Conservation (phyloP, 1,284 basidiomycete species). For the Trametes pubescens region DNA sequence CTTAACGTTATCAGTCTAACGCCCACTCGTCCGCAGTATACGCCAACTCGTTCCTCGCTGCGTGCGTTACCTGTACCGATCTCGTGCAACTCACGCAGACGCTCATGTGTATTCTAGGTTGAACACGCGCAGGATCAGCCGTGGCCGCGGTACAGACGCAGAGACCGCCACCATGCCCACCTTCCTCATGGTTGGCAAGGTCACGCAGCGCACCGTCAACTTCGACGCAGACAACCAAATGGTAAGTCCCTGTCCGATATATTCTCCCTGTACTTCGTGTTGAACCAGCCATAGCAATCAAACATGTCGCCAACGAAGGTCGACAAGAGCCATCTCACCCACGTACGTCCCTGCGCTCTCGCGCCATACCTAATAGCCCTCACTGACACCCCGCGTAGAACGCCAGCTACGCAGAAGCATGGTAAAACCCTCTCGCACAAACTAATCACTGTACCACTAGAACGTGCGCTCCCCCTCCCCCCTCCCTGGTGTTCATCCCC, state of each 20-base stretch:
- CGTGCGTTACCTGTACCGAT: constrained; percentile 50
- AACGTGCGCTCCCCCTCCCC: constrained; percentile 13
- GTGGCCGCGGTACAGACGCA: constrained; percentile 54
- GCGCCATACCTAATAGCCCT: background rate
- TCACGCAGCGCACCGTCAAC: constrained; percentile 30
- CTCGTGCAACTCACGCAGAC: background rate
- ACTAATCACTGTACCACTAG: constrained; percentile 26
- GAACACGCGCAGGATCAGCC: constrained; percentile 52
- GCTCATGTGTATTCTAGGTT: constrained; percentile 40
- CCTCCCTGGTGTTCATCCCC: background rate
- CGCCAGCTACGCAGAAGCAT: constrained; percentile 28
- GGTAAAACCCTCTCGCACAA: constrained; percentile 16
- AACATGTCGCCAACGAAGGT: constrained; percentile 19
- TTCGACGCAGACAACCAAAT: constrained; percentile 26
- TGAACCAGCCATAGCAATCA: constrained; percentile 7
- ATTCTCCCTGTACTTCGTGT: too few relatives aligned
- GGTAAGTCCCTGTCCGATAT: constrained; percentile 1
- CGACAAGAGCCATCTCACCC: constrained; percentile 25
- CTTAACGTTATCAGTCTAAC: background rate
- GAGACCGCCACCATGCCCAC: constrained; percentile 48
- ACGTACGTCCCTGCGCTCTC: constrained; percentile 10
- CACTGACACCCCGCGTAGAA: background rate
- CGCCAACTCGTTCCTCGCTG: constrained; percentile 71
- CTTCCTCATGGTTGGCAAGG: constrained; percentile 51
- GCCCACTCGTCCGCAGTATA: constrained; percentile 54